Base-by-base conservation (phyloP, 768 basidiomycete genomes). In the Boletus rufocinnamomeus region DNA sequence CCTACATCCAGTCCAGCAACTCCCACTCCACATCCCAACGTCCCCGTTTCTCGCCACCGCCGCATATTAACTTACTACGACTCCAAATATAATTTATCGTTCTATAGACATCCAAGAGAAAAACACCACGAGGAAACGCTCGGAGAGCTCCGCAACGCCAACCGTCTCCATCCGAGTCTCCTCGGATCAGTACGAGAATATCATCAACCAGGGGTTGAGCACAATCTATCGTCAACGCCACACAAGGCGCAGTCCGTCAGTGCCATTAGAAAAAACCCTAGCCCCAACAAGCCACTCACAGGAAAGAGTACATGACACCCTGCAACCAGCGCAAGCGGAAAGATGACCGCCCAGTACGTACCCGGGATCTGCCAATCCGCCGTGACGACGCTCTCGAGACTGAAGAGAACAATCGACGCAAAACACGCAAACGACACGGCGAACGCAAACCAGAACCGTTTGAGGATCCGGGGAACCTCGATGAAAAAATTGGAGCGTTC, bases 401-500 rank as follows among this genome's bases (percentile, higher is more conserved):
- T 76, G 37, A 92, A 75, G 30, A 94, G 62, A 56, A 84, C 71
- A 69, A 93, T 86, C 45, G 71, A 77, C 10, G 74, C 79, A 59
- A 87, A 77, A 13, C 77, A 60, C 19, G 79, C 55, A 62, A 84
- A 75, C 47, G 82, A 85, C 23, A 90, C 55, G 21, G 82, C 57
- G 60, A 91, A 79, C 44, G 83, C 81, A 48, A 84, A 66, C 80
- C 88, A 86, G 76, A 91, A 95, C 4, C 92, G 87, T 62, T 85
- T 84, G 67, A 88, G 76, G 69, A 95, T 93, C 56, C 84, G 83
- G 2, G 94, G 94, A 14, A 94, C 85, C 69, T 96, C 93, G 51
- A 88, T 83, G 82, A 91, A 94, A 78, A 96, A 94, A 70, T 95
- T 95, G 25, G 89, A 91, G 34, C 84, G 81, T 70, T 94, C 88